Conservation (phyloP, 257 asterid species). For the Linderniella brevidens region DNA sequence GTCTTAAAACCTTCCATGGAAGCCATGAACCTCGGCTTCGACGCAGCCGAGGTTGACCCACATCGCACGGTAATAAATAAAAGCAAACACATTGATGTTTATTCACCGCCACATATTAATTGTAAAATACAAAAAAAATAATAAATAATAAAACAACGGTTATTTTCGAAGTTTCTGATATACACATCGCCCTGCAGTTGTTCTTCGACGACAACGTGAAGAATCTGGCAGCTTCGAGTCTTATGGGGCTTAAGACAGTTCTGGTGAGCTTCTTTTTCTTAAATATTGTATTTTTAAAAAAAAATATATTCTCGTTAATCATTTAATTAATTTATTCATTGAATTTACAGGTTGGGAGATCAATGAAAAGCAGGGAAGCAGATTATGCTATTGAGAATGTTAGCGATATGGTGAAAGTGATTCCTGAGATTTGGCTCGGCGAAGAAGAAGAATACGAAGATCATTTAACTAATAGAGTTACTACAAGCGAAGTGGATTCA, state of each 20-base stretch:
- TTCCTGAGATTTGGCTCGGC: too few species aligned
- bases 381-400: too few species aligned
- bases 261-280: constrained; percentile 29
- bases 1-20: constrained; percentile 63
- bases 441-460: too few species aligned
- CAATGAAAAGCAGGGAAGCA: not conserved
- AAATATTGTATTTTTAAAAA: not conserved
- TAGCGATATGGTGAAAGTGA: too few species aligned
- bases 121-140: too few species aligned
- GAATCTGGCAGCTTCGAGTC: constrained; percentile 65
- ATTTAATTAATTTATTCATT: not conserved
- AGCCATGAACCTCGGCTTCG: constrained; percentile 57
- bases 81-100: too few species aligned
- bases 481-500: too few species aligned
- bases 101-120: not conserved
- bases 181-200: constrained; percentile 25
- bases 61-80: constrained; percentile 46
- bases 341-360: constrained; percentile 1
- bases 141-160: not conserved
- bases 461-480: too few species aligned
- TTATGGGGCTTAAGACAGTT: constrained; percentile 55
- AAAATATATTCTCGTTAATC: not conserved
- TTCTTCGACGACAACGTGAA: constrained; percentile 64
- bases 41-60: constrained; percentile 51
- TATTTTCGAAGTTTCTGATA: not conserved